Conservation (phyloP, 352 stramenopile species). For the Blastocystis sp. region DNA sequence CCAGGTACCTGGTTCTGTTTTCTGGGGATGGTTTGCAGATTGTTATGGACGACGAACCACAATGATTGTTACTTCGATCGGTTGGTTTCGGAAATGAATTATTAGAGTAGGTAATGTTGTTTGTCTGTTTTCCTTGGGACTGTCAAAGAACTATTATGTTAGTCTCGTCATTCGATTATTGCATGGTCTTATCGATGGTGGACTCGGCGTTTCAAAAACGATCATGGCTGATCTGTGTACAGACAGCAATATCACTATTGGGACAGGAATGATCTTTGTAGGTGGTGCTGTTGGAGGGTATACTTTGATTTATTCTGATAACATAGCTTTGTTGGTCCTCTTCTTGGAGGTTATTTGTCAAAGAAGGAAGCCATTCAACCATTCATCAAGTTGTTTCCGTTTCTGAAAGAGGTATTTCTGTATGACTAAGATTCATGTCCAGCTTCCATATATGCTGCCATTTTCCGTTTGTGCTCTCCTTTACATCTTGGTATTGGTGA, state of each 20-base stretch:
- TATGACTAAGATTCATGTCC: background rate
- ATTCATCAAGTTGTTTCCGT: constrained; percentile 3
- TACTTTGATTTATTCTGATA: background rate
- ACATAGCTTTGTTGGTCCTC: constrained; percentile 46
- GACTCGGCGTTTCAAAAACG: constrained; percentile 41
- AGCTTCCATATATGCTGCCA: constrained; percentile 50
- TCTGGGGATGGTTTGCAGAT: constrained; percentile 62
- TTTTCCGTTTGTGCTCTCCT: constrained; percentile 32
- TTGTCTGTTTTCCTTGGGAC: background rate
- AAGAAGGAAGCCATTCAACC: constrained; percentile 3
- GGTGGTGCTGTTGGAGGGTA: constrained; percentile 23
- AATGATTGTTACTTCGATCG: constrained; percentile 18
- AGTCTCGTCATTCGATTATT: constrained; percentile 49
- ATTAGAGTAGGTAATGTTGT: background rate
- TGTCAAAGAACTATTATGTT: constrained; percentile 42
- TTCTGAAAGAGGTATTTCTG: background rate
- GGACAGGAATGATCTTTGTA: constrained; percentile 10
- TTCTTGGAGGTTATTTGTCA: constrained; percentile 46
- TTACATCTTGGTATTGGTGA: constrained; percentile 15
- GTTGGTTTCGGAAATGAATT: background rate
- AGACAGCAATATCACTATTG: constrained; percentile 27
- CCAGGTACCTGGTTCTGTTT: constrained; percentile 44
- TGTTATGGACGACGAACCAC: constrained; percentile 13
- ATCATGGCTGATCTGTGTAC: constrained; percentile 48
- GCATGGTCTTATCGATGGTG: constrained; percentile 8